A percentile compares a stretch with the other conserved stretches of the same genome.
phyloP scores from a whole-genome alignment of 495 filamentous ascomycete genomes.

The Apodospora peruviana region DNA sequence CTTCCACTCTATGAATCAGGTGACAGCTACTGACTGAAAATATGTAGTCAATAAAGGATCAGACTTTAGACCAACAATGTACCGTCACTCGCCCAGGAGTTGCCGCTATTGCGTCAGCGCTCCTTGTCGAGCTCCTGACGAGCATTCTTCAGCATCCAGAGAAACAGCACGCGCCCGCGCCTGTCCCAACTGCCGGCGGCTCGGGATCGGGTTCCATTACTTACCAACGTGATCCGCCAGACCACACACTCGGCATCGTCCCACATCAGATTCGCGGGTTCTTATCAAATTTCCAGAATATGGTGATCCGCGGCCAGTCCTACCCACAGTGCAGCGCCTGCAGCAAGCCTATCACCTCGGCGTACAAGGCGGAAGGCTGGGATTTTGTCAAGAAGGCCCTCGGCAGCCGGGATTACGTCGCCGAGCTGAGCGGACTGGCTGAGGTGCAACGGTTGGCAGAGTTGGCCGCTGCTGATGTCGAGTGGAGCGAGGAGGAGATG shows the following conservation, averaged over 20 bases:
- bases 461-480: constrained; percentile 34
- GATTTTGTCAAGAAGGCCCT: constrained; percentile 83
- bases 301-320: constrained; percentile 71
- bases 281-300: constrained; percentile 77
- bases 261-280: constrained; percentile 94
- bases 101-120: constrained; percentile 83
- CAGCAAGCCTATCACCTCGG: constrained; percentile 65
- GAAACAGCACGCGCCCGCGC: constrained; percentile 55
- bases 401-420: constrained; percentile 78
- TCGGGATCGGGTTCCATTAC: constrained; percentile 20
- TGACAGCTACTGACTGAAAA: constrained; percentile 31
- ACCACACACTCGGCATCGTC: constrained; percentile 79
- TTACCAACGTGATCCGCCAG: constrained; percentile 50
- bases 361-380: constrained; percentile 74
- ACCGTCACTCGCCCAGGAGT: constrained; percentile 93
- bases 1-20: too few species aligned
- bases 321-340: constrained; percentile 94
- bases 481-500: constrained; percentile 42
- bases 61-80: constrained; percentile 95
- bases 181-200: constrained; percentile 19
- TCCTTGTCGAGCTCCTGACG: constrained; percentile 85
- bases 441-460: constrained; percentile 86
- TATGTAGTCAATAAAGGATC: constrained; percentile 81
- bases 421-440: constrained; percentile 83
- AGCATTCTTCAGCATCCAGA: constrained; percentile 81